Evolutionary conservation across 495 filamentous ascomycete genomes (phyloP), one percentile per base, ranked within the genome.

Genomic region (Penicillium cosmopolitanum): DNA sequence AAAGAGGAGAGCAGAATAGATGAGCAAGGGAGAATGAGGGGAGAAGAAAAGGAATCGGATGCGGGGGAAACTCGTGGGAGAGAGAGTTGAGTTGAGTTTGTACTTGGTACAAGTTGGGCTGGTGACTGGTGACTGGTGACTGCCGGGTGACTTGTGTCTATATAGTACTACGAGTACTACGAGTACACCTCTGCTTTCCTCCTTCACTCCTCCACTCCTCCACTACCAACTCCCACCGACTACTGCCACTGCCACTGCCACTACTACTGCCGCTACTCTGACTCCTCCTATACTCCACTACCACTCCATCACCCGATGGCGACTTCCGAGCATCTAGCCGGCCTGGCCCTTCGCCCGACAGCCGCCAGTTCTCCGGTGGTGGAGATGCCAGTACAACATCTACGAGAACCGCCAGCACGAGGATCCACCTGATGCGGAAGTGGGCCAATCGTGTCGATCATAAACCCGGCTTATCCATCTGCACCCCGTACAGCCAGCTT

Each of bases 371-470:
- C 60, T 36, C 56, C 55, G 48, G 40, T 35, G 13, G 35, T 51
- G 53, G n/a, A 12, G 44, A 33, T 38, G 46, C 23, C 40, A 28
- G 7, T 44, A n/a, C 16, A 16, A 18, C 42, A 16, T 44, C n/a
- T 44, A 16, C 42, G 42, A 44, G 52, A 23, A 55, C 43, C 31
- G 28, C 31, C 31, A 19, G 34, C 44, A 34, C n/a, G 46, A 38
- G 23, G 28, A 51, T 46, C 55, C 48, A 15, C 11, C 42, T 33
- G 51, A 33, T 40, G 43, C 44, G 31, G 2, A 52, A 50, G 51
- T 50, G 57, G 52, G 51, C 57, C 57, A 59, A 59, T 58, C 0
- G 25, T 31, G 57, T 50, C 51, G 43, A 59, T 54, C 51, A 48
- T 40, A 50, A 35, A 44, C 16, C 16, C 46, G 33, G 46, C 46